Conservation (phyloP, 2,329 filamentous ascomycete species). For the Cordyceps cicadae region DNA sequence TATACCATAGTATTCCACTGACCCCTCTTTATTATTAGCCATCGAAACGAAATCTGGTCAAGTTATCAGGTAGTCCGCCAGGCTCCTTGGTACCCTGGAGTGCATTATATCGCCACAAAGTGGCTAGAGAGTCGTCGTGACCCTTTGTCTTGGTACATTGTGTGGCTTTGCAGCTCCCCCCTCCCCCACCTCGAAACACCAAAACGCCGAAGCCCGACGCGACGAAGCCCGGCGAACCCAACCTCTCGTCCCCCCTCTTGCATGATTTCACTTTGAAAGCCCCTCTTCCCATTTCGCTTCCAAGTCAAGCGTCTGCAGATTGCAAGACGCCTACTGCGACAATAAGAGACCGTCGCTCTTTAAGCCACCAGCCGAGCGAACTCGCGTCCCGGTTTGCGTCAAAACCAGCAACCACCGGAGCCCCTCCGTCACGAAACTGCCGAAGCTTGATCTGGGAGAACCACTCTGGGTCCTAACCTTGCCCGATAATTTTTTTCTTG, state of each 20-base stretch:
- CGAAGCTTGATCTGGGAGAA: not conserved
- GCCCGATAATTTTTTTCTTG: too few relatives aligned
- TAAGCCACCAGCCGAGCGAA: not conserved
- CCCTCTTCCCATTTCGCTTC: not conserved
- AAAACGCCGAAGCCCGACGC: not conserved
- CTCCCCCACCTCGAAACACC: conserved; percentile 1
- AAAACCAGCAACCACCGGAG: not conserved
- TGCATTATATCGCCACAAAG: not conserved
- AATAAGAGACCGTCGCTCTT: not conserved
- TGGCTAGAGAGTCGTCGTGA: not conserved
- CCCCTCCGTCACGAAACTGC: not conserved
- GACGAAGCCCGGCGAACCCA: not conserved
- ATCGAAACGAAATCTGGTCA: too few relatives aligned
- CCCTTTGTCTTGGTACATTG: too few relatives aligned
- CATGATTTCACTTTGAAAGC: not conserved
- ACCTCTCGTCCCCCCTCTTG: not conserved
- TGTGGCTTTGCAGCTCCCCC: conserved; percentile 7
- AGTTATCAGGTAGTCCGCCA: too few relatives aligned
- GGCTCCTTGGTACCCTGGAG: not conserved
- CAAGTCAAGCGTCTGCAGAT: not conserved
- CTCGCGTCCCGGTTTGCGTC: not conserved
- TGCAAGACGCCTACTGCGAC: not conserved
- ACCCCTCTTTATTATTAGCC: not conserved
- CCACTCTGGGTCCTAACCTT: not conserved
- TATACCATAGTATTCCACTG: not conserved